A percentile compares a stretch with the other conserved stretches of the same genome.
phyloP scores from a whole-genome alignment of 192 early-diverging fungal genomes.

The Allomyces macrogynus region DNA sequence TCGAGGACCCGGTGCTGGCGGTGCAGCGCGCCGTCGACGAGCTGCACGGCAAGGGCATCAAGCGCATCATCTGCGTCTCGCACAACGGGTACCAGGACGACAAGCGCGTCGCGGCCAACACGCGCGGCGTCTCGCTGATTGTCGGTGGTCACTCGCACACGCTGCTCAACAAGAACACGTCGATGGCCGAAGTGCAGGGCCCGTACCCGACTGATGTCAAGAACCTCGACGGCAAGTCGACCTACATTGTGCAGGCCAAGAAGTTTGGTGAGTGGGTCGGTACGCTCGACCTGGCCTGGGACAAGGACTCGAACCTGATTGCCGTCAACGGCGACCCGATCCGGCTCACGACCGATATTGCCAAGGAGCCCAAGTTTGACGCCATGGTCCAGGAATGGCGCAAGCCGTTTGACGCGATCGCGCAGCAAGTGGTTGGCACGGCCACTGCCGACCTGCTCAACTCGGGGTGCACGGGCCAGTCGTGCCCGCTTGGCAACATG shows the following conservation, averaged over 20 bases:
- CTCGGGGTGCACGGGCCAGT: conserved; percentile 16
- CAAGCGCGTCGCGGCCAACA: conserved; percentile 32
- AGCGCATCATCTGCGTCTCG: conserved; percentile 42
- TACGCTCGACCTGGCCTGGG: conserved; percentile 34
- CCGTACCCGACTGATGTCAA: conserved; percentile 47
- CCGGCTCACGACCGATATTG: conserved; percentile 25
- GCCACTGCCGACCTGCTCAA: conserved; percentile 20
- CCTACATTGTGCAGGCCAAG: conserved; percentile 48
- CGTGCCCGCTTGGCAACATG: conserved; percentile 42
- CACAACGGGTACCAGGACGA: conserved; percentile 60
- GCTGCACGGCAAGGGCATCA: conserved; percentile 34
- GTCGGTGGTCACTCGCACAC: conserved; percentile 64
- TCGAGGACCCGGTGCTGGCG: conserved; percentile 31
- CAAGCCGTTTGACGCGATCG: conserved; percentile 20
- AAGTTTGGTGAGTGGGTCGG: conserved; percentile 42
- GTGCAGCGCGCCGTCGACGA: conserved; percentile 44
- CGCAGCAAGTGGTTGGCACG: conserved; percentile 17
- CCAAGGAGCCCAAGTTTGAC: conserved; percentile 20
- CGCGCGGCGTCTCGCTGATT: conserved; percentile 37
- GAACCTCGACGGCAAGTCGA: conserved; percentile 37
- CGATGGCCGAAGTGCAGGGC: conserved; percentile 25
- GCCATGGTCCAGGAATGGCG: conserved; percentile 20
- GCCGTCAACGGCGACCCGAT: conserved; percentile 36
- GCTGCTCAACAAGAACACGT: conserved; percentile 29
- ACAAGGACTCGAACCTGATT: conserved; percentile 29